Evolutionary conservation across 495 filamentous ascomycete species (phyloP), one percentile per base, ranked within the genome.

Genomic region (Neohortaea acidophila): DNA sequence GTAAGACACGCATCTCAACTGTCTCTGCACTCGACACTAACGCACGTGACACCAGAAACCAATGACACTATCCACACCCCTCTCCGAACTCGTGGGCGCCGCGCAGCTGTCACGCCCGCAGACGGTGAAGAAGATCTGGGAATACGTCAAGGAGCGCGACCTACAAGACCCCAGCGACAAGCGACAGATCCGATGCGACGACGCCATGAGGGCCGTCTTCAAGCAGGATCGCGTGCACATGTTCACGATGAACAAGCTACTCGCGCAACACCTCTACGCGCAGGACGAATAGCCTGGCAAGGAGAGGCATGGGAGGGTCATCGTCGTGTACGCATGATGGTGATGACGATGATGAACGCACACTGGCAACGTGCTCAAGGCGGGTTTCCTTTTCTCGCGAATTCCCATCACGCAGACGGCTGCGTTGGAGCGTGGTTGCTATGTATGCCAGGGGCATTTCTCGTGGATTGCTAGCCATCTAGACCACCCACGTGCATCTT

Each of bases 161-260:
- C 73, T 97, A 12, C 89, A 97, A 56, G 86, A 94, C 52, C 86
- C 84, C 2, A 76, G 52, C 39, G 91, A 97, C 59, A 79, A 81
- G 52, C 81, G 89, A 10, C 83, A 92, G 51, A 96, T 97, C 37
- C 62, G 71, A 36, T 97, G 89, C 56, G 91, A 97, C 60, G 84
- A 93, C 25, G 69, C 72, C 33, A 74, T 97, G 76, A 73, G 81
- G 23, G 75, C 77, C 1, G 80, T 97, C 2, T 96, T 97, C 65
- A 87, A 87, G 55, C 71, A 77, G 49, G 79, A 85, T 43, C 80
- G 73, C 47, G 77, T 97, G 24, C 83, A 94, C 51, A 97, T 97
- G 91, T 96, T 97, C 53, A 85, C 83, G 28, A 93, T 94, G 85
- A 94, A 89, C 62, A 82, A 81, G 58, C 70, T 82, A 15, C 66